phyloP scores from a whole-genome alignment of 108 stramenopile species.

The Pinguiococcus pyrenoidosus region DNA sequence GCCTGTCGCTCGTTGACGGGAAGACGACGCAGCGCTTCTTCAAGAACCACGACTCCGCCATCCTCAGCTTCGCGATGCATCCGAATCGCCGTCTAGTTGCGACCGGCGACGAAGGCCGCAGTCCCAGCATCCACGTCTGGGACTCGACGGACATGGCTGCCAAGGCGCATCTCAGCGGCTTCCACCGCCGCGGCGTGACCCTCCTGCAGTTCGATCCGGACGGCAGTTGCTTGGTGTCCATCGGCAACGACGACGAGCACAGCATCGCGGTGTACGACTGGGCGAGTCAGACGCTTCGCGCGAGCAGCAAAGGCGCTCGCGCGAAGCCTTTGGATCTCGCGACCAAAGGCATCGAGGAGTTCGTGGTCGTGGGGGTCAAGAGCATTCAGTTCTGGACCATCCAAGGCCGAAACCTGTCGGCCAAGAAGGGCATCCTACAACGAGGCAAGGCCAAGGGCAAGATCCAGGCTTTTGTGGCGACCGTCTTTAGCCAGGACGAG shows the following conservation, averaged over 20 bases:
- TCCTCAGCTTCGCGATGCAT: slow-evolving; percentile 1
- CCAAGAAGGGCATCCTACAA: slow-evolving; percentile 3
- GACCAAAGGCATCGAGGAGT: not conserved
- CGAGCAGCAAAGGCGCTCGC: not conserved
- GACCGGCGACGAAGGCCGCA: slow-evolving; percentile 4
- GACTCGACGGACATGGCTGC: not conserved
- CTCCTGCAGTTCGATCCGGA: slow-evolving; percentile 4
- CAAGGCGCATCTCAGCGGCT: no score
- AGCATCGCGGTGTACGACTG: slow-evolving; percentile 1
- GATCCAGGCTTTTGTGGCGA: no score
- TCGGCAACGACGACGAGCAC: slow-evolving; percentile 15
- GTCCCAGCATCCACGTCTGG: slow-evolving; percentile 6
- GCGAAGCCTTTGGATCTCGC: not conserved
- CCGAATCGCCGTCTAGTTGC: slow-evolving; percentile 4
- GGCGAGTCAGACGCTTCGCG: not conserved
- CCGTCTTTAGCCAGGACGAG: no score
- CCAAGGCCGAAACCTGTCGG: not conserved
- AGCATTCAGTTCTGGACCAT: not conserved
- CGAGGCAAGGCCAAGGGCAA: no score
- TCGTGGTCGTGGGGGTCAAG: not conserved
- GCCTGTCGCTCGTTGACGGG: not conserved
- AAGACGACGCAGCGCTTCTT: not conserved
- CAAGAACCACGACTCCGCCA: slow-evolving; percentile 13
- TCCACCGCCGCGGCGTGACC: not conserved
- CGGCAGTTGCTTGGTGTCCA: not conserved